Percentiles rank a stretch among this genome's conserved stretches.
Conservation (phyloP, 257 asterid genomes). For the Cordia subcordata region DNA sequence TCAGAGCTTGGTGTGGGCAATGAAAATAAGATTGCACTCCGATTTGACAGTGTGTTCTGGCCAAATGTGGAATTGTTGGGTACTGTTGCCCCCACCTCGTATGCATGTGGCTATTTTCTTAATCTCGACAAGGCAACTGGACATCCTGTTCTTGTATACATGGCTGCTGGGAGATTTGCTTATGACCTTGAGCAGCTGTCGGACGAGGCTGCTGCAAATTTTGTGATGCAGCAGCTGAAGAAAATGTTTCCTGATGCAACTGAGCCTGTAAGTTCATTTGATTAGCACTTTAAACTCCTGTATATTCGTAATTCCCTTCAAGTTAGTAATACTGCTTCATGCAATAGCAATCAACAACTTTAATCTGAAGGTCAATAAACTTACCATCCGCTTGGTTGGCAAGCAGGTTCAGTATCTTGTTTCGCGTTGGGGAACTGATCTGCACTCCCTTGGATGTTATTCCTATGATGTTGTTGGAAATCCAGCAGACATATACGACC, state of each 20-base stretch:
- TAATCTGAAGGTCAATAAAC: constrained; percentile 1
- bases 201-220: constrained; percentile 63
- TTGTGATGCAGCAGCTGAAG: constrained; percentile 79
- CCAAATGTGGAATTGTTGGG: constrained; percentile 93
- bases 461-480: constrained; percentile 92
- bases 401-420: constrained; percentile 74
- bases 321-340: too few species aligned
- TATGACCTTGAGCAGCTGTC: constrained; percentile 87
- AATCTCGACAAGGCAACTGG: constrained; percentile 98
- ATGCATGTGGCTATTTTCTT: constrained; percentile 89
- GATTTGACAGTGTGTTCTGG: constrained; percentile 79
- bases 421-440: constrained; percentile 90
- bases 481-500: constrained; percentile 75
- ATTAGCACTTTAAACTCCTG: neutral
- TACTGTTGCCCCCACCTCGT: constrained; percentile 73
- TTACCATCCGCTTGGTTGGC: neutral
- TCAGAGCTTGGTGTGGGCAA: constrained; percentile 92
- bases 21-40: constrained; percentile 84
- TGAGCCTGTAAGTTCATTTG: constrained; percentile 62
- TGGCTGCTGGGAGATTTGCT: constrained; percentile 97
- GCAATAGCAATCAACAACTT: neutral
- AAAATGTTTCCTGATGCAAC: constrained; percentile 82
- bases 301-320: too few species aligned
- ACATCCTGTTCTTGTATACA: constrained; percentile 82
- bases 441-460: constrained; percentile 80